Percentiles rank a stretch among this genome's conserved stretches.
These are phyloP conservation scores for Cordyceps farinosa DNA, from an alignment of 2,329 filamentous ascomycete genomes.

Conservation along the genomic window DNA sequence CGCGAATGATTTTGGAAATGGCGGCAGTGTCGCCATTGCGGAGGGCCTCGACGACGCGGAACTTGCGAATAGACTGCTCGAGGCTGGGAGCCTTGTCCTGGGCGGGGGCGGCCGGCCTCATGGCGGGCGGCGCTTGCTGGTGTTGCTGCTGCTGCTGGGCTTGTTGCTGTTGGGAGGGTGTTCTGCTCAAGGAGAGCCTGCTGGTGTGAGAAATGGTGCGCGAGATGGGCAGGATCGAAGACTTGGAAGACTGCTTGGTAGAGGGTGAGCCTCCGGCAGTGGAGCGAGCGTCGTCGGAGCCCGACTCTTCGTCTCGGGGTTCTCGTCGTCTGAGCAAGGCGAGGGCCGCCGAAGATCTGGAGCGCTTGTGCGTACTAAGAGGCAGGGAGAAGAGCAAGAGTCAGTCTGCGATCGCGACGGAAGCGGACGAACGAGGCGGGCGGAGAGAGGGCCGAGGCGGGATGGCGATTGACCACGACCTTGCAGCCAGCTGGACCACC, in stretches of 20 bases:
- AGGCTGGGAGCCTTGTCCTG: slow-evolving; percentile 56
- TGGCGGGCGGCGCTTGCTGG: slow-evolving; percentile 29
- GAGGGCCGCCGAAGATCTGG: slow-evolving; percentile 50
- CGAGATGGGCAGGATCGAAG: slow-evolving; percentile 33
- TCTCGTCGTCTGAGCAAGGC: slow-evolving; percentile 54
- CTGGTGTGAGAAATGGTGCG: slow-evolving; percentile 40
- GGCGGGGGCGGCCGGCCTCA: slow-evolving; percentile 18
- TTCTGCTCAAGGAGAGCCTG: slow-evolving; percentile 45
- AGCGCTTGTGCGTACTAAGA: slow-evolving; percentile 46
- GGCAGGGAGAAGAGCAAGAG: not conserved
- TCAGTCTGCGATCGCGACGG: slow-evolving; percentile 4
- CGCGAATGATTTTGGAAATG: slow-evolving; percentile 80
- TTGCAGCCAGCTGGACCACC: not conserved
- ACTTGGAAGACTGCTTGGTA: slow-evolving; percentile 29
- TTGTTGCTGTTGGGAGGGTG: slow-evolving; percentile 30
- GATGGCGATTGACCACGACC: not conserved
- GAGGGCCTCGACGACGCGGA: slow-evolving; percentile 88
- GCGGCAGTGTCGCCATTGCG: slow-evolving; percentile 85
- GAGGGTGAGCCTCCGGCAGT: slow-evolving; percentile 34
- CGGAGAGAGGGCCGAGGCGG: not conserved
- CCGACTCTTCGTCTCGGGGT: slow-evolving; percentile 49
- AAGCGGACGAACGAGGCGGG: not conserved
- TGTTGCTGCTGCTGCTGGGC: slow-evolving; percentile 31
- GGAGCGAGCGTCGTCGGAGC: slow-evolving; percentile 48
- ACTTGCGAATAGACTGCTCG: slow-evolving; percentile 91